Conservation (phyloP, 164 flowering plant genomes). For the Stephania cephalantha region DNA sequence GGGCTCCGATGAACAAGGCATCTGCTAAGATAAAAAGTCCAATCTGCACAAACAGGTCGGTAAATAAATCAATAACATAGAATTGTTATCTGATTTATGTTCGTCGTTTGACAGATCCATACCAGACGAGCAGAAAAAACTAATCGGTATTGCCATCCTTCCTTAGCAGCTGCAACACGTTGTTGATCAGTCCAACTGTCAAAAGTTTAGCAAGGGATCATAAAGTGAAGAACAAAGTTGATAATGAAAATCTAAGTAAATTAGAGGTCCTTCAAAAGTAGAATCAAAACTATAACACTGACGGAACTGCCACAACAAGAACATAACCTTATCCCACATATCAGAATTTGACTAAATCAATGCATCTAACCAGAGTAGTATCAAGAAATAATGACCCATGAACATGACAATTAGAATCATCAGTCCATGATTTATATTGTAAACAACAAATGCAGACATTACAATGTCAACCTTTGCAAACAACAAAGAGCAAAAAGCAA, state of each 20-base stretch:
- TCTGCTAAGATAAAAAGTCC: constrained; percentile 72
- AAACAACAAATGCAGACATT: too few relatives aligned
- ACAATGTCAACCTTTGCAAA: too few relatives aligned
- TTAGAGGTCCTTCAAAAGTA: neutral
- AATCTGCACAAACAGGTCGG: constrained; percentile 37
- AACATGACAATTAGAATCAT: too few relatives aligned
- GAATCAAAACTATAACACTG: neutral
- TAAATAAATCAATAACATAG: neutral
- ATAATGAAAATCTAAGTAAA: neutral
- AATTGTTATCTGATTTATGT: neutral
- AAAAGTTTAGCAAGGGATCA: neutral
- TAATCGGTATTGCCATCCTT: constrained; percentile 81
- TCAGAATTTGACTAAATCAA: neutral
- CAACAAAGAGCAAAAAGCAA: too few relatives aligned
- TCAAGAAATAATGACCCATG: too few relatives aligned
- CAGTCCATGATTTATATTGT: too few relatives aligned
- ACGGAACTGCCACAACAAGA: neutral
- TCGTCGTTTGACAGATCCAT: constrained; percentile 11
- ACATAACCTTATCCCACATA: neutral
- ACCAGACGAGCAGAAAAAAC: constrained; percentile 87
- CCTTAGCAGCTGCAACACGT: constrained; percentile 77
- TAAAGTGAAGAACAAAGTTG: constrained; percentile 1
- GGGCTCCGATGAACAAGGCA: constrained; percentile 75
- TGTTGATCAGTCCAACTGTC: constrained; percentile 96
- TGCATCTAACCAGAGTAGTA: neutral